These are phyloP conservation scores for Decorospora gaudefroyi DNA, from an alignment of 2,329 filamentous ascomycete genomes.

Conservation along the genomic window DNA sequence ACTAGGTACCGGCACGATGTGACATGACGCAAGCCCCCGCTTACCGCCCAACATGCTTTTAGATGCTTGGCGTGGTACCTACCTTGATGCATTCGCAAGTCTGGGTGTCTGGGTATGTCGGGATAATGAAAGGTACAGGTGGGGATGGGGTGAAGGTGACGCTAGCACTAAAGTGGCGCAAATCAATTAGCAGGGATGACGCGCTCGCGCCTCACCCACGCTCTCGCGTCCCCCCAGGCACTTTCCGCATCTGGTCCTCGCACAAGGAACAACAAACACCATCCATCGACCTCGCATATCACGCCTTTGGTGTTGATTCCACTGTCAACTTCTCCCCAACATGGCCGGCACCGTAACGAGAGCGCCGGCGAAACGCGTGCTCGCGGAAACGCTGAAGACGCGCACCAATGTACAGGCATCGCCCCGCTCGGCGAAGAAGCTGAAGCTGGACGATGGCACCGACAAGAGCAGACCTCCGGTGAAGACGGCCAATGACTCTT, in stretches of 20 bases:
- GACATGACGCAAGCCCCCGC: conserved; percentile 1
- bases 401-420: conserved; percentile 52
- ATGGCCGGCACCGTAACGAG: conserved; percentile 44
- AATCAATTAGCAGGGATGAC: conserved; percentile 35
- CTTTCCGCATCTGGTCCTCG: conserved; percentile 24
- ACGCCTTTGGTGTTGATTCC: conserved; percentile 3
- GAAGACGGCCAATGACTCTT: conserved; percentile 63
- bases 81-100: too few relatives aligned
- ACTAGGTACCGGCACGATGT: too few relatives aligned
- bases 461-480: conserved; percentile 65
- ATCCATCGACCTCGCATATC: conserved; percentile 3
- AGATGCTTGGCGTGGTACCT: conserved; percentile 2
- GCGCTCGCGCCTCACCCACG: conserved; percentile 35
- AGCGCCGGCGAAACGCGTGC: conserved; percentile 53
- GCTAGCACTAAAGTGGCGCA: conserved; percentile 18
- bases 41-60: background rate
- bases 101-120: background rate
- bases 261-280: conserved; percentile 23
- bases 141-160: conserved; percentile 2
- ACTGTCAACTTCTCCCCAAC: conserved; percentile 5
- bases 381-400: conserved; percentile 53
- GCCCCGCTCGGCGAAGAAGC: conserved; percentile 71
- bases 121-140: background rate
- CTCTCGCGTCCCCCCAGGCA: conserved; percentile 31
- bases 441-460: conserved; percentile 71